Evolutionary conservation across 768 basidiomycete genomes (phyloP), one percentile per base, ranked within the genome.

Genomic region (Mycena haematopus): DNA sequence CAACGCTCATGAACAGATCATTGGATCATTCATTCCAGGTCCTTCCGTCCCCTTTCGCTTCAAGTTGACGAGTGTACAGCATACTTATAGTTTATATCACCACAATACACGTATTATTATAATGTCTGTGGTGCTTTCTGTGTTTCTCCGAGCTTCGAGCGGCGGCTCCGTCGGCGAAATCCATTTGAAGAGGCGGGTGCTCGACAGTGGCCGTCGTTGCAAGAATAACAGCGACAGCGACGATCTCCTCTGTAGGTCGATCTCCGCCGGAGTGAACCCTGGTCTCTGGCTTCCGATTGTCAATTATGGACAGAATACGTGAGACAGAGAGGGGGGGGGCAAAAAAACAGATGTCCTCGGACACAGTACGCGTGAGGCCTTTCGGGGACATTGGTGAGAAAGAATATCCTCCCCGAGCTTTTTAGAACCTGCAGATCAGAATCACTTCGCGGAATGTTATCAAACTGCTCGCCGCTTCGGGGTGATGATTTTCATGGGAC

Each of bases 91-190:
- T 63, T 60, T 60, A 65, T 52, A 62, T 59, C 45, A 40, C 11
- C 46, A 10, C 35, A 61, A 67, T 63, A 67, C 66, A 67, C 62
- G 62, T 42, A 61, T 65, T 65, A 40, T 53, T 52, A 40, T 24
- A 59, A 36, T 27, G 33, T 36, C 27, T 40, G 42, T 22, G n/a
- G 9, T 14, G 17, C 17, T n/a, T 14, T 17, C 8, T 22, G 11
- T 36, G 24, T 50, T 62, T 44, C 24, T 31, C 47, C 49, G 47
- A 56, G 40, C 33, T 50, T 63, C 51, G 58, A 27, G 51, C 57
- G 52, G 14, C 56, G 56, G 56, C 9, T 6, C 56, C 57, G 58
- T 52, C 42, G 58, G 58, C 10, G 25, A 47, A 46, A 46, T 25
- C 24, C 29, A 27, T 5, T 21, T 15, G 36, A 36, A 11, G 36